Conservation (phyloP, 352 stramenopile genomes). For the Pythium aphanidermatum region DNA sequence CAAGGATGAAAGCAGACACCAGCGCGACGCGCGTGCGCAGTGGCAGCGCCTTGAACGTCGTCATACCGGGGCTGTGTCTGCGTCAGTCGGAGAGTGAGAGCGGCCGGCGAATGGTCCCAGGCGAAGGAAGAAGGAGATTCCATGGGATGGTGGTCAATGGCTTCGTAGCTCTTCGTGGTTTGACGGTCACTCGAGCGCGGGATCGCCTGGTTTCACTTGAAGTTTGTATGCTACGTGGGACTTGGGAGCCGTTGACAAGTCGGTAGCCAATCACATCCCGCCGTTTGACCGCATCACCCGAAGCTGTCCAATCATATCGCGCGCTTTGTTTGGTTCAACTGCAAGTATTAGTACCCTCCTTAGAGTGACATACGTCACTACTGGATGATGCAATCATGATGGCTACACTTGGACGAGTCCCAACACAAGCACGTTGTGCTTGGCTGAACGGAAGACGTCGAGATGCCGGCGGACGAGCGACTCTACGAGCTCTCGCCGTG, state of each 20-base stretch:
- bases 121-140: not conserved
- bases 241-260: not conserved
- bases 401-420: conserved; percentile 15
- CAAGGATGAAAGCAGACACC: conserved; percentile 46
- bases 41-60: conserved; percentile 17
- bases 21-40: conserved; percentile 32
- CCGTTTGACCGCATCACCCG: conserved; percentile 5
- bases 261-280: not conserved
- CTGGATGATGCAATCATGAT: conserved; percentile 13
- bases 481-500: conserved; percentile 15
- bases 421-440: conserved; percentile 27
- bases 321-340: not conserved
- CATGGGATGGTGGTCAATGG: too few relatives aligned
- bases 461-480: conserved; percentile 21
- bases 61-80: not conserved
- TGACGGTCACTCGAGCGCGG: conserved; percentile 3
- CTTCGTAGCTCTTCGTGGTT: conserved; percentile 7
- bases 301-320: conserved; percentile 7
- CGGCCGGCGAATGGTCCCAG: conserved; percentile 2
- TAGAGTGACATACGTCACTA: conserved; percentile 11
- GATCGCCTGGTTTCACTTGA: not conserved
- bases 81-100: not conserved
- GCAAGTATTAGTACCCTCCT: not conserved
- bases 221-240: conserved; percentile 3
- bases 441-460: conserved; percentile 28